A percentile compares a stretch with the other conserved stretches of the same genome.
These are phyloP conservation scores for Bromus sterilis DNA, from an alignment of 176 grass and related monocot genomes.

Conservation along the genomic window DNA sequence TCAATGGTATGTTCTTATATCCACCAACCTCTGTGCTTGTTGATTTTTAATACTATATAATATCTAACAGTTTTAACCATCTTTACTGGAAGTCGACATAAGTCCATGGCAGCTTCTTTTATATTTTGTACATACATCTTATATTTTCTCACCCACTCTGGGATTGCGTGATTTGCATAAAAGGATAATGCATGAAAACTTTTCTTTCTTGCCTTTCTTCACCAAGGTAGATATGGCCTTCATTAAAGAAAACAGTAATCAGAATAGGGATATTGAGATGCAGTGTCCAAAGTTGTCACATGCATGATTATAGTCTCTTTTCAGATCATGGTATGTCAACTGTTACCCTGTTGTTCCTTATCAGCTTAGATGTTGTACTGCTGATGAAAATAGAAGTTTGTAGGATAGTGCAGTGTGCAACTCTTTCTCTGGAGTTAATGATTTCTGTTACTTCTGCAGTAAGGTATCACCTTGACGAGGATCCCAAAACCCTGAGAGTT, in stretches of 20 bases:
- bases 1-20: slow-evolving; percentile 68
- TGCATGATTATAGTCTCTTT: neutral
- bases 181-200: neutral
- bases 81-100: neutral
- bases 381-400: neutral
- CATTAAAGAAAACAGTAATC: neutral
- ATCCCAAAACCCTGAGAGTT: slow-evolving; percentile 85
- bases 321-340: neutral
- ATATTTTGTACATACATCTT: neutral
- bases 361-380: neutral
- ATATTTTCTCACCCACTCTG: neutral
- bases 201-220: neutral
- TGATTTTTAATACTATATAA: neutral
- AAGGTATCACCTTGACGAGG: slow-evolving; percentile 95
- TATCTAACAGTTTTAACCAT: slow-evolving; percentile 1
- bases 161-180: neutral
- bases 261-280: neutral
- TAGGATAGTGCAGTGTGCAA: slow-evolving; percentile 2
- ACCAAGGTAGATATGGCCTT: neutral
- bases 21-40: neutral
- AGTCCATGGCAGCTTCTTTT: neutral
- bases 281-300: neutral
- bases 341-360: neutral
- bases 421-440: neutral
- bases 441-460: slow-evolving; percentile 40